phyloP scores from a whole-genome alignment of 768 basidiomycete species.

The Mycena latifolia region DNA sequence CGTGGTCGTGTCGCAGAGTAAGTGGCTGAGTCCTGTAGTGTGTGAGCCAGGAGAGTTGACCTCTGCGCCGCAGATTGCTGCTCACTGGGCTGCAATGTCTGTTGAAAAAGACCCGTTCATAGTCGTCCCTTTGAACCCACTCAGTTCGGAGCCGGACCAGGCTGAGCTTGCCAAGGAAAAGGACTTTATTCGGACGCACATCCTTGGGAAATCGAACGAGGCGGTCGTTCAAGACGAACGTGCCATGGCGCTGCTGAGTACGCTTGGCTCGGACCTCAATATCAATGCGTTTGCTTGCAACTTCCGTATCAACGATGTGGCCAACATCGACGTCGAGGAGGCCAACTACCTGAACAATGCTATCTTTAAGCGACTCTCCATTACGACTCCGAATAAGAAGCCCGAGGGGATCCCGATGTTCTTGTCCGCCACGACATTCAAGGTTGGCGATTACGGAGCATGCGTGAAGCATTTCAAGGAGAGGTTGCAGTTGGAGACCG shows the following conservation, averaged over 20 bases:
- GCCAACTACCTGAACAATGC: conserved; percentile 56
- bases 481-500: conserved; percentile 47
- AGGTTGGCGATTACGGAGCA: conserved; percentile 47
- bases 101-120: conserved; percentile 44
- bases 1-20: conserved; percentile 52
- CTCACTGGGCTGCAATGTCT: conserved; percentile 57
- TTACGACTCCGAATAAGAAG: conserved; percentile 42
- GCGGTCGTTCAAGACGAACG: conserved; percentile 44
- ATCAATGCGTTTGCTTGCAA: conserved; percentile 61
- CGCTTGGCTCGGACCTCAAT: conserved; percentile 55
- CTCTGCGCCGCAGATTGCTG: conserved; percentile 45
- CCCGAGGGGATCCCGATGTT: conserved; percentile 41
- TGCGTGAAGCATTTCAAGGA: conserved; percentile 51
- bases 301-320: conserved; percentile 49
- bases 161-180: conserved; percentile 42
- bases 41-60: conserved; percentile 12
- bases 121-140: conserved; percentile 55
- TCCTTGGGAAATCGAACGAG: conserved; percentile 45
- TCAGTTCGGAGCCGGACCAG: conserved; percentile 46
- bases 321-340: conserved; percentile 54
- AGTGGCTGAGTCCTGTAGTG: conserved; percentile 6
- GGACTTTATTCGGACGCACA: conserved; percentile 47
- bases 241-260: conserved; percentile 40
- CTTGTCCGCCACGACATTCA: conserved; percentile 47
- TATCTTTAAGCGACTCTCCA: conserved; percentile 54